These are phyloP conservation scores for Amyloporia xantha DNA, from an alignment of 768 basidiomycete genomes.

Conservation along the genomic window DNA sequence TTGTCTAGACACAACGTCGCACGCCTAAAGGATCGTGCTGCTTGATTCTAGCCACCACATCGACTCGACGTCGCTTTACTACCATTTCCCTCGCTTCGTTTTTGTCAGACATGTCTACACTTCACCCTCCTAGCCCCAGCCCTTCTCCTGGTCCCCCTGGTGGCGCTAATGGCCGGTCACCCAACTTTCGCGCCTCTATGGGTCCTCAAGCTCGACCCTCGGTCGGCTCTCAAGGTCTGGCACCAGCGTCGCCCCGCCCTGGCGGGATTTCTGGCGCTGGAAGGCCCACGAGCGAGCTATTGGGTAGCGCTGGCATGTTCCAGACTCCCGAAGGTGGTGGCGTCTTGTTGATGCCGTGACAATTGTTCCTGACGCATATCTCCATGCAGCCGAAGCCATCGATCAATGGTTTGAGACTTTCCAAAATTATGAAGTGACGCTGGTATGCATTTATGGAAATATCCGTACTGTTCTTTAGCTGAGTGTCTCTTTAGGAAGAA, in stretches of 20 bases:
- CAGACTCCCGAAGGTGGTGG: constrained; percentile 79
- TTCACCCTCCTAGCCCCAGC: constrained; percentile 62
- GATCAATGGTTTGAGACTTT: constrained; percentile 99
- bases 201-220: constrained; percentile 45
- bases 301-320: constrained; percentile 71
- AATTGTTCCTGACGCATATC: constrained; percentile 22
- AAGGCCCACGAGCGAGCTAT: constrained; percentile 83
- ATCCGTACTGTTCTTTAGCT: not conserved
- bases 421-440: constrained; percentile 90
- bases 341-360: constrained; percentile 14
- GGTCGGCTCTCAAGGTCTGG: constrained; percentile 53
- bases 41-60: constrained; percentile 53
- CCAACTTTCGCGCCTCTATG: constrained; percentile 68
- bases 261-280: constrained; percentile 50
- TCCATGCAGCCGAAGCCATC: constrained; percentile 80
- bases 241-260: constrained; percentile 70
- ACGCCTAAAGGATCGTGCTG: constrained; percentile 22
- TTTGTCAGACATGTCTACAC: constrained; percentile 47
- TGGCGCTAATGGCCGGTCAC: constrained; percentile 40
- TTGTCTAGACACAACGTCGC: constrained; percentile 67
- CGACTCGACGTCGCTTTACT: constrained; percentile 51
- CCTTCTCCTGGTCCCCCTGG: constrained; percentile 68
- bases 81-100: constrained; percentile 26
- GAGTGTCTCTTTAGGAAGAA: constrained; percentile 55
- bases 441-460: constrained; percentile 37